Evolutionary conservation across 768 basidiomycete species (phyloP), one percentile per base, ranked within the genome.

Genomic region (Suillus cothurnatus): DNA sequence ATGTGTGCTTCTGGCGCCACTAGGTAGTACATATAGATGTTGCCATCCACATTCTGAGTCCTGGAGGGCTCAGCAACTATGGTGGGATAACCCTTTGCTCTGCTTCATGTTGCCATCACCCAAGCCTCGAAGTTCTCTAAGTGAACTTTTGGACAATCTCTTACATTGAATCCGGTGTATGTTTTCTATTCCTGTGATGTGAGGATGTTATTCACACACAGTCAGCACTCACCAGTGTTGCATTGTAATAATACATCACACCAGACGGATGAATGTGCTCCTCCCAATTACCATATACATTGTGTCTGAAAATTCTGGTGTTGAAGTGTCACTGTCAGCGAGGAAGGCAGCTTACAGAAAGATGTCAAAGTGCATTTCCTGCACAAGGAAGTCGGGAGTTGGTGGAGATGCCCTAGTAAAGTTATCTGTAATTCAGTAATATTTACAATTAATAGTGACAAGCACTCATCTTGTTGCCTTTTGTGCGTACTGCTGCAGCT

Each of bases 71-170:
- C 23, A 11, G 34, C 58, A 17, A 60, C 58, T 1, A 60, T 26
- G 12, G 12, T 39, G 26, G 0, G 31, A 23, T 5, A n/a, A 0
- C 6, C 34, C 1, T 0, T 31, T 31, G 11, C 31, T 5, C 9
- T n/a, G n/a, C 28, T 21, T 19, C 58, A 1, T 6, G 12, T 39
- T 3, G 38, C 7, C 17, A 19, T n/a, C 2, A 60, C 6, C 58
- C 58, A 60, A 4, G 36, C 58, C n/a, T 60, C 58, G 2, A 60
- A 60, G 6, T 60, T 38, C 0, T 34, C n/a, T 12, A 60, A 11
- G 3, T n/a, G 14, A 34, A 1, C 12, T 11, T 2, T 2, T 15
- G 58, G 1, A 23, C 58, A 60, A 11, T 36, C 43, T 7, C 9
- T 23, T 17, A 60, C 12, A 31, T 60, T 43, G 15, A 60, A 5